Evolutionary conservation across 2,329 filamentous ascomycete species (phyloP), one percentile per base, ranked within the genome.

Genomic region (Aspergillus novofumigatus): DNA sequence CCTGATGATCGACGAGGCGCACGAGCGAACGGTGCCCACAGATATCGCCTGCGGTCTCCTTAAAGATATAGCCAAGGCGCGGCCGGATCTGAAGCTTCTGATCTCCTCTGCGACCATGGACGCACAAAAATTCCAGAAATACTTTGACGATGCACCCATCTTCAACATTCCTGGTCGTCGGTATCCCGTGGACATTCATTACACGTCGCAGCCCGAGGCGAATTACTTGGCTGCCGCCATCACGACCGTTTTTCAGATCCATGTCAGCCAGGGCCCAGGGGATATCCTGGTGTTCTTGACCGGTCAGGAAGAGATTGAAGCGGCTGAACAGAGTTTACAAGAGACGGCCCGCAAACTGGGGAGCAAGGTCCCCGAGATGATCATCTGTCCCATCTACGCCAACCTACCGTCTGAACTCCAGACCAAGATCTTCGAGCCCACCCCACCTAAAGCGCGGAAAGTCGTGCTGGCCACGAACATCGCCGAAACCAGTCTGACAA

Each of bases 41-140:
- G 94, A 99, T 73, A 92, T 99, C 56, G 76, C 97, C 7, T 83
- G 96, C 58, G 91, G 90, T 10, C 76, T 99, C 35, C 82, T 96
- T 56, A 97, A 97, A 69, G 93, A 97, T 76, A 83, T 97, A 59
- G 87, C 90, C 0, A 83, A 89, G 59, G 89, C 90, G 53, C 80
- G 94, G 45, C 90, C 89, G 3, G 93, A 97, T 60, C 76, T 99
- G 53, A 96, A 93, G 72, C 77, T 99, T 0, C 80, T 99, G 32
- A 96, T 99, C 55, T 94, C 91, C 2, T 96, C 91, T 0, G 94
- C 94, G 0, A 97, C 94, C 0, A 91, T 97, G 81, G 92, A 97
- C 69, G 92, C 93, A 0, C 86, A 92, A 67, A 95, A 95, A 68
- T 97, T 99, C 70, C 87, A 91, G 1, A 82, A 87, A 25, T 99